phyloP scores from a whole-genome alignment of 2,329 filamentous ascomycete species.

The Fragosphaeria purpurea region DNA sequence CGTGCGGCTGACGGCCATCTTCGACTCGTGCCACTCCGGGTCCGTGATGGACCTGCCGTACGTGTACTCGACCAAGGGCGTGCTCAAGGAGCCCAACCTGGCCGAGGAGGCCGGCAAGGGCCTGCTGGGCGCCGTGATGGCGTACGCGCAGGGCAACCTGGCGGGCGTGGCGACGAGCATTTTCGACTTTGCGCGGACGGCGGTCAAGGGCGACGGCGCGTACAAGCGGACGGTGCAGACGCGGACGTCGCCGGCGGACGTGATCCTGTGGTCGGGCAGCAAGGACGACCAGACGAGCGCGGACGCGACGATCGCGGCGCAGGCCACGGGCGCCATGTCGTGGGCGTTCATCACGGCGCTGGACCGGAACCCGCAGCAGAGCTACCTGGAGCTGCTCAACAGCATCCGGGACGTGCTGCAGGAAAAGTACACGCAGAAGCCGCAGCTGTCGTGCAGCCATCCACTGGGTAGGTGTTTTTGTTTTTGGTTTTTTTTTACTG shows the following conservation, averaged over 20 bases:
- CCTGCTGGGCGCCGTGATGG: constrained; percentile 48
- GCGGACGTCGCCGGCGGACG: constrained; percentile 89
- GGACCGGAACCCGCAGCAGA: constrained; percentile 95
- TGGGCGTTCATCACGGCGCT: constrained; percentile 91
- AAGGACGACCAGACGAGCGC: constrained; percentile 95
- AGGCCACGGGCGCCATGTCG: constrained; percentile 96
- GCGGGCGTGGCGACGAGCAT: constrained; percentile 72
- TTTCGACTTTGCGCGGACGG: constrained; percentile 47
- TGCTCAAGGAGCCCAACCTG: constrained; percentile 58
- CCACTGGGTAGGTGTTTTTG: constrained; percentile 62
- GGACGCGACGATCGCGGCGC: constrained; percentile 80
- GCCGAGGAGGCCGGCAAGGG: constrained; percentile 59
- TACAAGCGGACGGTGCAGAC: constrained; percentile 73
- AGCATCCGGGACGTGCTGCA: constrained; percentile 88
- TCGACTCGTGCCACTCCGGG: constrained; percentile 58
- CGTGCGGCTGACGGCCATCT: constrained; percentile 52
- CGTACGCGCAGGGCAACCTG: constrained; percentile 62
- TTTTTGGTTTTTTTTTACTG: background rate
- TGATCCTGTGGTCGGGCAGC: constrained; percentile 95
- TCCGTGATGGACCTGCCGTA: constrained; percentile 58
- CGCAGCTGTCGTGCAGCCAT: constrained; percentile 93
- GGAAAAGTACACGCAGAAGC: constrained; percentile 85
- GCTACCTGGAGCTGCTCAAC: constrained; percentile 93
- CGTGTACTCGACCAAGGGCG: constrained; percentile 58
- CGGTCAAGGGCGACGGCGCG: constrained; percentile 76